These are phyloP conservation scores for Zymoseptoria passerinii DNA, from an alignment of 2,329 filamentous ascomycete genomes.

Conservation along the genomic window DNA sequence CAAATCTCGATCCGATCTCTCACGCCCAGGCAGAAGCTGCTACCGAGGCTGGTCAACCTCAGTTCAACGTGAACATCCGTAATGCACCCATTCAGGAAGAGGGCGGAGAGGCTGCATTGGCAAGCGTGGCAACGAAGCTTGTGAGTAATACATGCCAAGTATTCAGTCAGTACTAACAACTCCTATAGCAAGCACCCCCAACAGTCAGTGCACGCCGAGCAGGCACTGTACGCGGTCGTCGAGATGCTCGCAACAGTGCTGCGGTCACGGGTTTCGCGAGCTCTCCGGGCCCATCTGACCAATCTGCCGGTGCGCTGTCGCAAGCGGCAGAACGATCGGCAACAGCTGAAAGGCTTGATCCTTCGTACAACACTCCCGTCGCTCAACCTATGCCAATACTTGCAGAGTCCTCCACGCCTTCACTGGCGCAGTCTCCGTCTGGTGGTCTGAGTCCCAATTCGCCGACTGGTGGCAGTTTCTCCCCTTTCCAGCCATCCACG, in stretches of 20 bases:
- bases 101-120: constrained; percentile 58
- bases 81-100: constrained; percentile 73
- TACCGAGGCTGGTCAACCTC: constrained; percentile 50
- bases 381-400: constrained; percentile 5
- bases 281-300: constrained; percentile 6
- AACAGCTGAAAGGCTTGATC: neutral
- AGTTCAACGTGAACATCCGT: constrained; percentile 72
- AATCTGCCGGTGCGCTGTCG: neutral
- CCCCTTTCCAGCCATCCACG: neutral
- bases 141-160: constrained; percentile 30
- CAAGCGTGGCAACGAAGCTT: constrained; percentile 66
- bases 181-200: constrained; percentile 47
- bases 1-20: constrained; percentile 53
- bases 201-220: constrained; percentile 35
- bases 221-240: constrained; percentile 74
- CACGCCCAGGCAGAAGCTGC: constrained; percentile 60
- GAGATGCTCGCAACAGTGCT: constrained; percentile 86
- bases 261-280: constrained; percentile 39
- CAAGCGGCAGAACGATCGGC: constrained; percentile 4
- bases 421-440: neutral
- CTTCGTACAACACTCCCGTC: constrained; percentile 1
- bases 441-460: neutral
- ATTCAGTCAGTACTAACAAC: neutral
- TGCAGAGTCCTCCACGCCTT: neutral
- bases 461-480: neutral